Conservation (phyloP, 2,329 filamentous ascomycete genomes). For the Zasmidium citrigriseum region DNA sequence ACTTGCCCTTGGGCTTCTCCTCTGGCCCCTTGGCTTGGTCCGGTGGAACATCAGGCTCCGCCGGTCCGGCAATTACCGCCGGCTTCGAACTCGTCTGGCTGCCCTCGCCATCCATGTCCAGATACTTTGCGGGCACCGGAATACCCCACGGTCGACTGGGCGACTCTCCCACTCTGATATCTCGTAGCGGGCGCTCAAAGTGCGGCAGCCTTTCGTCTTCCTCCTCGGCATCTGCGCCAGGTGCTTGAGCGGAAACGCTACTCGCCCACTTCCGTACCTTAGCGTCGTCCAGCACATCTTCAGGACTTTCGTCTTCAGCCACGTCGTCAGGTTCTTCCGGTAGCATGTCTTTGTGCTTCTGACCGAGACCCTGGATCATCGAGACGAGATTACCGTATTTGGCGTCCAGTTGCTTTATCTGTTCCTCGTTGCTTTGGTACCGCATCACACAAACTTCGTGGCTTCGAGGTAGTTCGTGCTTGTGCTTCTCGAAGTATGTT, state of each 20-base stretch:
- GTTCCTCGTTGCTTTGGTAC: slow-evolving; percentile 83
- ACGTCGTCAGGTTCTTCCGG: slow-evolving; percentile 56
- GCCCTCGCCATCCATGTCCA: slow-evolving; percentile 39
- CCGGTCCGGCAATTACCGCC: slow-evolving; percentile 56
- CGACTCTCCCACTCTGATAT: slow-evolving; percentile 89
- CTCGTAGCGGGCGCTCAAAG: slow-evolving; percentile 83
- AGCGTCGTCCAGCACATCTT: slow-evolving; percentile 59
- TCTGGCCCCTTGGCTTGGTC: slow-evolving; percentile 8
- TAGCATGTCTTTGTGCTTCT: slow-evolving; percentile 85
- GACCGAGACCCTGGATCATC: slow-evolving; percentile 89
- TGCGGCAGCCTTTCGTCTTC: slow-evolving; percentile 66
- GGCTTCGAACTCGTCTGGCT: slow-evolving; percentile 41
- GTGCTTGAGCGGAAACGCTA: slow-evolving; percentile 63
- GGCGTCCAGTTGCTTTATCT: slow-evolving; percentile 84
- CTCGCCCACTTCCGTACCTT: slow-evolving; percentile 87
- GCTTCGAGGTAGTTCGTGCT: slow-evolving; percentile 89
- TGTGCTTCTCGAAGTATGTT: slow-evolving; percentile 90
- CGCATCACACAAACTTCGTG: slow-evolving; percentile 90
- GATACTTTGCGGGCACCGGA: slow-evolving; percentile 65
- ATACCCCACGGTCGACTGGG: slow-evolving; percentile 94
- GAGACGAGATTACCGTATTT: slow-evolving; percentile 91
- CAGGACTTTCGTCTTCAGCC: slow-evolving; percentile 45
- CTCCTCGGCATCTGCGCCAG: slow-evolving; percentile 42
- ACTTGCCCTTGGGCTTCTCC: slow-evolving; percentile 19
- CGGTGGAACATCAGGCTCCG: slow-evolving; percentile 27